phyloP scores from a whole-genome alignment of 2,329 filamentous ascomycete genomes.

The Aspergillus sp. region DNA sequence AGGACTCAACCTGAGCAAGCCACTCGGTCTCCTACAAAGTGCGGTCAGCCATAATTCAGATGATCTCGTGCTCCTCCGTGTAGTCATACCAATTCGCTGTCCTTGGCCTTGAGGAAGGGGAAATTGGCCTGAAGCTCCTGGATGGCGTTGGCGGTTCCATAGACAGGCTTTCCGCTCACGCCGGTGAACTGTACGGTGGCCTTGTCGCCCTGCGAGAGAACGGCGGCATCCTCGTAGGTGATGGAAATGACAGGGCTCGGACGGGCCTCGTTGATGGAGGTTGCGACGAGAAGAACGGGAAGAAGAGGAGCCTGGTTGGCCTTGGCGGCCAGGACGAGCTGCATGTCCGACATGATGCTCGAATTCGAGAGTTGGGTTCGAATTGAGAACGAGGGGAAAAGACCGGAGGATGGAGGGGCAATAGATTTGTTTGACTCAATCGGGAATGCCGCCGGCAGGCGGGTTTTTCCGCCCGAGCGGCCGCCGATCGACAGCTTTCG shows the following conservation, averaged over 20 bases:
- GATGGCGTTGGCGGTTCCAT: constrained; percentile 29
- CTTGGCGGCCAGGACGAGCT: constrained; percentile 37
- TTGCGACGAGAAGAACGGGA: constrained; percentile 41
- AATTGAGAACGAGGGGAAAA: constrained; percentile 7
- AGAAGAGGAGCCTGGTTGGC: constrained; percentile 40
- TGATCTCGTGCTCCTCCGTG: not conserved
- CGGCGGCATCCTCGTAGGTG: constrained; percentile 36
- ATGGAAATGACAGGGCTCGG: constrained; percentile 34
- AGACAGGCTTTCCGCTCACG: constrained; percentile 26
- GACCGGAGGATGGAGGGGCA: constrained; percentile 5
- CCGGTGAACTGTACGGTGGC: constrained; percentile 32
- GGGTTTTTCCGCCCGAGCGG: constrained; percentile 28
- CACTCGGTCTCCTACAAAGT: constrained; percentile 49
- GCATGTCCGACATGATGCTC: constrained; percentile 29
- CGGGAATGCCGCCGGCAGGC: constrained; percentile 23
- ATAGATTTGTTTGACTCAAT: constrained; percentile 12
- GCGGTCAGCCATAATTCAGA: constrained; percentile 4
- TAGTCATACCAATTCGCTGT: constrained; percentile 31
- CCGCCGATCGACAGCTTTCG: constrained; percentile 22
- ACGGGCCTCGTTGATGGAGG: constrained; percentile 38
- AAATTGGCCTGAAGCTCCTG: constrained; percentile 33
- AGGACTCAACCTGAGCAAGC: constrained; percentile 52
- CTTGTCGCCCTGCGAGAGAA: constrained; percentile 34
- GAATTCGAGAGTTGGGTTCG: not conserved
- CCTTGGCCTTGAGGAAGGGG: constrained; percentile 36